Base-by-base conservation (phyloP, 768 basidiomycete genomes). In the Rhodotorula taiwanensis region DNA sequence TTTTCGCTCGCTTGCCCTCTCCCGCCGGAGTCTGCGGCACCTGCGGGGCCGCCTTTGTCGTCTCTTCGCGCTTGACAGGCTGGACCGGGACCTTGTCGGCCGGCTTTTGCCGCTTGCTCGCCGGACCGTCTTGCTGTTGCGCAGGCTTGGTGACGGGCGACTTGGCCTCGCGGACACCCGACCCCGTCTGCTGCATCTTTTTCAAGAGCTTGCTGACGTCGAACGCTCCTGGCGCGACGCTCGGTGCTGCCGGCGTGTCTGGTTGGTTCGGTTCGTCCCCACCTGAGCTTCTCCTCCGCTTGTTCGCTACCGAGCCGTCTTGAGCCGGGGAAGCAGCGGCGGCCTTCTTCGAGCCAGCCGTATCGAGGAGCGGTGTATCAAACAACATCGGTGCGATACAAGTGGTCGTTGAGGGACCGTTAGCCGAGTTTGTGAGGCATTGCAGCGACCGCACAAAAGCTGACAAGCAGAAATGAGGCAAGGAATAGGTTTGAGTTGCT, bases 191-290 rank as follows among this genome's bases (percentile, higher is more conserved):
- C 39, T 73, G 74, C 43, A 85, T 74, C 70, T 78, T 81, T 52
- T 79, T 77, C 69, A 86, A 77, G 51, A 86, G 76, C 71, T 81
- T 85, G 68, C 86, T 84, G 33, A 86, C 64, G 73, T 84, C 85
- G 69, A 79, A 75, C 60, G 80, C 79, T 21, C 80, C 79, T 2
- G 30, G 20, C 74, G 70, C 55, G 78, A 5, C 11, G 34, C 69
- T 15, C 25, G 54, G 76, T 15, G 78, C 76, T 54, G 75, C 76
- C 28, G 73, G 23, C 2, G 52, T n/a, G n/a, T n/a, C n/a, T n/a
- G n/a, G n/a, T n/a, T n/a, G n/a, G n/a, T n/a, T n/a, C n/a, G n/a
- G n/a, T n/a, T 48, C 16, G 31, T 42, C 41, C 16, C 55, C 33
- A 15, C 13, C 28, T 47, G 58, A 52, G 48, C 31, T 43, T 30